Evolutionary conservation across 2,329 filamentous ascomycete genomes (phyloP).

Genomic region (Drechslerella coelobrocha): DNA sequence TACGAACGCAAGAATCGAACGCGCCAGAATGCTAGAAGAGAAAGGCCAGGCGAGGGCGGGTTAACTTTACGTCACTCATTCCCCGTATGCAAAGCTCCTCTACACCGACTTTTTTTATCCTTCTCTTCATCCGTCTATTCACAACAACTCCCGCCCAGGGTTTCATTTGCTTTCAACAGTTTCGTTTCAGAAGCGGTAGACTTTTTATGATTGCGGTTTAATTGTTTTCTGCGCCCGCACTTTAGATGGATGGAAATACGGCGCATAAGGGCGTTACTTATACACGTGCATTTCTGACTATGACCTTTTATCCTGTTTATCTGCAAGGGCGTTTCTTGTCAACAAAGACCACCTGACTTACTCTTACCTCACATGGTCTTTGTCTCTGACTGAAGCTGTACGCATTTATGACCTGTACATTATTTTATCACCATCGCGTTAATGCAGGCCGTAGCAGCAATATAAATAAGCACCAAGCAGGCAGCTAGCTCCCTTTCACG

Average conservation of each 20-base stretch:
- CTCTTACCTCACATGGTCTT: neutral
- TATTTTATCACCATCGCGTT: neutral
- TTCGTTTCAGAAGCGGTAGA: too few species aligned
- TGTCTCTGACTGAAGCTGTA: too few species aligned
- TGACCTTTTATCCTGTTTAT: neutral
- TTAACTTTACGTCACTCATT: too few species aligned
- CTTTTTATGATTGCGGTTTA: too few species aligned
- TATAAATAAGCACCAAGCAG: too few species aligned
- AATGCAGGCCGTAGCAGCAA: too few species aligned
- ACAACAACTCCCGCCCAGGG: too few species aligned
- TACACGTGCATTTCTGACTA: neutral
- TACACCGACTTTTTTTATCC: too few species aligned
- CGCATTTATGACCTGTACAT: neutral
- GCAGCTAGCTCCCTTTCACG: too few species aligned
- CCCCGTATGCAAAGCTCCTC: too few species aligned
- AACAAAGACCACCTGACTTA: neutral
- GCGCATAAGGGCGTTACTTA: neutral
- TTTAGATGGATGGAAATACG: constrained; percentile 7
- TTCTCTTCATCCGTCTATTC: too few species aligned
- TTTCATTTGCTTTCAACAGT: too few species aligned
- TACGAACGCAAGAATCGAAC: constrained; percentile 15
- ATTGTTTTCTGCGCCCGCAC: neutral
- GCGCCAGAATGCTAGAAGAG: constrained; percentile 9
- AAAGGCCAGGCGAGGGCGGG: constrained; percentile 3
- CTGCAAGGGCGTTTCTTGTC: neutral